A percentile compares a stretch with the other conserved stretches of the same genome.
These are phyloP conservation scores for Cyberlindnera maritima DNA, from an alignment of 805 yeast species.

Conservation along the genomic window DNA sequence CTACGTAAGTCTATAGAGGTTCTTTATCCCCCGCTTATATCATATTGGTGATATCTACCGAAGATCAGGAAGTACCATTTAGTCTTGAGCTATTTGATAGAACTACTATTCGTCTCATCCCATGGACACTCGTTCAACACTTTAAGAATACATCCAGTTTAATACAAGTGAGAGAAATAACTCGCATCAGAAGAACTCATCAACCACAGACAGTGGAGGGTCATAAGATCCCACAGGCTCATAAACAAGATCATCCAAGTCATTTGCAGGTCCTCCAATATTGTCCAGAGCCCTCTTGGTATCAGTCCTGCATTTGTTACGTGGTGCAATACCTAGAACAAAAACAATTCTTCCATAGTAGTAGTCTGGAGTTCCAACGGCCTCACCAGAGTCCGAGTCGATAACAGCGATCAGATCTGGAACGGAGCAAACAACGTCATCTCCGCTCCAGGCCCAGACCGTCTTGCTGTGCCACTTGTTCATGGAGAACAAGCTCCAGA, in stretches of 20 bases:
- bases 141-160: too few relatives aligned
- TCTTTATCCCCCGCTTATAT: too few relatives aligned
- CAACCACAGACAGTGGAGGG: constrained; percentile 36
- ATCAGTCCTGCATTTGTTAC: constrained; percentile 36
- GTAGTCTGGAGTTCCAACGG: constrained; percentile 46
- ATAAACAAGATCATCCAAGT: constrained; percentile 35
- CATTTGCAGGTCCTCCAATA: constrained; percentile 43
- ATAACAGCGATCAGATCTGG: constrained; percentile 44
- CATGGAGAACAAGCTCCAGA: too few relatives aligned
- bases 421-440: constrained; percentile 36
- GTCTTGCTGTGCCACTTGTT: too few relatives aligned
- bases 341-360: constrained; percentile 43
- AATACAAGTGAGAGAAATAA: too few relatives aligned
- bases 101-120: too few relatives aligned
- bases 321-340: constrained; percentile 42
- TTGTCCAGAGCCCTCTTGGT: constrained; percentile 33
- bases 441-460: too few relatives aligned
- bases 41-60: too few relatives aligned
- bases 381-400: constrained; percentile 43
- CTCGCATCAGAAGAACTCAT: constrained; percentile 27
- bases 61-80: too few relatives aligned
- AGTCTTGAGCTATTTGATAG: too few relatives aligned
- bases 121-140: too few relatives aligned
- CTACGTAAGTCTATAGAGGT: too few relatives aligned
- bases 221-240: constrained; percentile 35